Base-by-base conservation (phyloP, 2,329 filamentous ascomycete species). In the Tolypocladium album region DNA sequence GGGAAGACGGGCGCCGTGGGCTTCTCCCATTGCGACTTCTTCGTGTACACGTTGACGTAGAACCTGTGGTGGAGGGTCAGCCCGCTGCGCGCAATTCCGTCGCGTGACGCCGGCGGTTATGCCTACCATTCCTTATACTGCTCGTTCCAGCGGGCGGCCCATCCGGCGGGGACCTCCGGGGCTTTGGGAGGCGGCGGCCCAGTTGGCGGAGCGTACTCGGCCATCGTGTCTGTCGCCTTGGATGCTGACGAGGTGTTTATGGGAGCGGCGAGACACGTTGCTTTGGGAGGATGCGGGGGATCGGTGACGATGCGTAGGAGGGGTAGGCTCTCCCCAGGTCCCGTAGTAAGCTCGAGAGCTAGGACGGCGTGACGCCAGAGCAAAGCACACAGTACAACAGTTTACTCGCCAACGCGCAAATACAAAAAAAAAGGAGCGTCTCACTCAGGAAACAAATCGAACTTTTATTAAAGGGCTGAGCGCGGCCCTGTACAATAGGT, bases 21-120 rank as follows among this genome's bases (percentile, higher is more conserved):
- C 66, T 85, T 88, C 5, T 96, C 89, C 92, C 92, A 97, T 81
- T 93, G 89, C 6, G 92, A 96, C 70, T 88, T 82, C 69, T 94
- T 94, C 64, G 92, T 96, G 74, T 87, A 84, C 62, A 89, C 84
- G 77, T 97, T 94, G 62, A 96, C 89, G 77, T 89, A 97, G 82
- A 94, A 96, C 88, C 88, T 91, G 58, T 20, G 64, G 38, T 17
- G 9, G 39, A 27, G 8, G 17, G 1, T 53, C 34, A 58, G 62
- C 42, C 27, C 12, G 20, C 15, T 56, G 60, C 70, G 62, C 66
- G 59, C 57, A 60, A 47, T n/a, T 17, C 7, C 13, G n/a, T 45
- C 8, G n/a, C n/a, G 52, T 55, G 39, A 22, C 43, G 12, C 27
- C 34, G 6, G 34, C 34, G 36, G 34, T 22, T 27, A 36, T 2